Conservation (phyloP, 2,329 filamentous ascomycete species). For the Apiospora sp. region DNA sequence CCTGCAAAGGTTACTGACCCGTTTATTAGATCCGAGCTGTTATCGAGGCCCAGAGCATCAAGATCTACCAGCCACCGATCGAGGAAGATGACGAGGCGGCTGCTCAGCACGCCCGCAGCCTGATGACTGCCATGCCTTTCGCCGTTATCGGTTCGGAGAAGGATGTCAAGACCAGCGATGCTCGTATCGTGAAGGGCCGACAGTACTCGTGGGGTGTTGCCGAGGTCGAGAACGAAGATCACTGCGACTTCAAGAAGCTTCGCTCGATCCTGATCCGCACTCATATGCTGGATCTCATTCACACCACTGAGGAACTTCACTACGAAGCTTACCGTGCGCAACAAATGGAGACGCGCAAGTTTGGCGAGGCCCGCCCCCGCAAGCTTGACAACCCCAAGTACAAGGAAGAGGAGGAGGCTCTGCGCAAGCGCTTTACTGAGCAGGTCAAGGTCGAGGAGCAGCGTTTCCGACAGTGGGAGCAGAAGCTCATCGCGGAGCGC, state of each 20-base stretch:
- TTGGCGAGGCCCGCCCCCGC: slow-evolving; percentile 93
- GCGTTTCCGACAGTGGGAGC: slow-evolving; percentile 99
- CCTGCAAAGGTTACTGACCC: slow-evolving; percentile 27
- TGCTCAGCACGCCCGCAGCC: slow-evolving; percentile 89
- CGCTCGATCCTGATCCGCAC: slow-evolving; percentile 98
- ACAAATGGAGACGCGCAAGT: slow-evolving; percentile 99
- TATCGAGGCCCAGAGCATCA: slow-evolving; percentile 98
- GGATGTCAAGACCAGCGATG: slow-evolving; percentile 95
- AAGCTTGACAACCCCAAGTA: slow-evolving; percentile 99
- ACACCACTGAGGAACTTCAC: slow-evolving; percentile 98
- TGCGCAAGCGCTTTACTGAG: slow-evolving; percentile 99
- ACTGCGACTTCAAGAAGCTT: slow-evolving; percentile 99
- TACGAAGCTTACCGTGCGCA: slow-evolving; percentile 99
- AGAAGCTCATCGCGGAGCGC: slow-evolving; percentile 98
- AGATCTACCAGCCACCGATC: slow-evolving; percentile 97
- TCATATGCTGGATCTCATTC: slow-evolving; percentile 99
- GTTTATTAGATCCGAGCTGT: slow-evolving; percentile 81
- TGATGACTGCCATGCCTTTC: slow-evolving; percentile 98
- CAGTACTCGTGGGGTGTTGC: slow-evolving; percentile 99
- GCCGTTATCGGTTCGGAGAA: slow-evolving; percentile 99
- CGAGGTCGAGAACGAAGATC: slow-evolving; percentile 99
- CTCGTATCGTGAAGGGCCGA: slow-evolving; percentile 96
- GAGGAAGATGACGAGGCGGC: slow-evolving; percentile 99
- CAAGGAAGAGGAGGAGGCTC: slow-evolving; percentile 99
- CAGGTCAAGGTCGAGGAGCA: slow-evolving; percentile 99